Evolutionary conservation across 2,329 filamentous ascomycete genomes (phyloP), one percentile per base, ranked within the genome.

Genomic region (Septoria linicola): DNA sequence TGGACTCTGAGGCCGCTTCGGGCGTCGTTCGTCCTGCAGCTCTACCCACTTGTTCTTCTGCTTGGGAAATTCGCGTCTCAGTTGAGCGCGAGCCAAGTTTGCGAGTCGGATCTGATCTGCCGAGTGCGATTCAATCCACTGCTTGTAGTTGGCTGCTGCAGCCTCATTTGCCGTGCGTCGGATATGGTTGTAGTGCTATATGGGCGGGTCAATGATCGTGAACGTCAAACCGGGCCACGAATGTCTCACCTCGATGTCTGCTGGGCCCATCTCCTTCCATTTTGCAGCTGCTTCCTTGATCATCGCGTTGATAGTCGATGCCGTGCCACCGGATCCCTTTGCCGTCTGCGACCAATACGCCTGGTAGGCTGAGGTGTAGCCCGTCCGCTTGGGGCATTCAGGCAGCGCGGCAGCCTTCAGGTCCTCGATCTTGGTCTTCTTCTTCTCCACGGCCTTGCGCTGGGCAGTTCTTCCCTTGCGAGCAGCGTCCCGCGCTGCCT

Each of bases 41-140:
- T 42, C n/a, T 2, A 53, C 43, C 49, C 51, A 63, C 21, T 59
- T 61, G 6, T 20, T 19, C 3, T 43, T 54, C 10, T 42, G 55
- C 4, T 54, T 41, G 35, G 41, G 39, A 16, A 41, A 34, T 17
- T 45, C 41, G 31, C 52, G 62, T 30, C 65, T 63, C 14, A 78
- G 59, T 3, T 36, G 8, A 1, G 32, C 52, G 31, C 84, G 80
- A 8, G 84, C 84, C 8, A 58, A 62, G 65, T 87, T 87, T 50
- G 84, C 83, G 2, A 72, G 52, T 39, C 70, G 71, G 59, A 87
- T 85, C 62, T 84, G 66, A 4, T 79, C 70, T 8, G 80, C 76
- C 1, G 79, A 80, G 62, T 83, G 68, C 2, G 66, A 69, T 25
- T 76, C 65, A 16, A 87, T 66, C 80, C 80, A 87, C 52, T 73